Conservation (phyloP, 129 eudicot genomes). For the Chrysanthemum lavandulifolium region DNA sequence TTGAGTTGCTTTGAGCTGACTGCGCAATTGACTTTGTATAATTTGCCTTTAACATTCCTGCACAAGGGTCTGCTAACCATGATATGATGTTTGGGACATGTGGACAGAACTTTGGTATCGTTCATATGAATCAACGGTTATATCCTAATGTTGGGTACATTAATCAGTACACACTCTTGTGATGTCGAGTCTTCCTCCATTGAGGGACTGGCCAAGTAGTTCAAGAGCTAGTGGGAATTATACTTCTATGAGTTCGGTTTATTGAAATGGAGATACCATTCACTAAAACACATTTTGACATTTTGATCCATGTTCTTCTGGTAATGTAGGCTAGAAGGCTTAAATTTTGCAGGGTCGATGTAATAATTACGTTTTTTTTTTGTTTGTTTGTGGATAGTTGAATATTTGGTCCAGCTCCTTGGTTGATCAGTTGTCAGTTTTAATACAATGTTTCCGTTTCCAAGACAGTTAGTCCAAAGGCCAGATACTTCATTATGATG, state of each 20-base stretch:
- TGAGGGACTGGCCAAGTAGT: not conserved
- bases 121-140: not conserved
- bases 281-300: too few species aligned
- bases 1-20: too few species aligned
- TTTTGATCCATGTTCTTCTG: conserved; percentile 5
- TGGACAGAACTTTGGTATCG: not conserved
- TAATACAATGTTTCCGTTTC: too few species aligned
- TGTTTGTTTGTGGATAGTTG: too few species aligned
- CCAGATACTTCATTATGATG: too few species aligned
- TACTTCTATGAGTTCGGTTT: not conserved
- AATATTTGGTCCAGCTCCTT: too few species aligned
- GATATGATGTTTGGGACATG: not conserved
- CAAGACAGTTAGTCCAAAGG: too few species aligned
- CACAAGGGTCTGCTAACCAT: not conserved
- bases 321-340: too few species aligned
- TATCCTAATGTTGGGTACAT: not conserved
- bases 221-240: not conserved
- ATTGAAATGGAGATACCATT: not conserved
- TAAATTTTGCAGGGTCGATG: too few species aligned
- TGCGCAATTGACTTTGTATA: too few species aligned
- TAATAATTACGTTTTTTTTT: too few species aligned
- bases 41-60: not conserved
- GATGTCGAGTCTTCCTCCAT: not conserved
- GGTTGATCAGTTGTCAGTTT: too few species aligned
- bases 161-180: not conserved